Percentiles rank a stretch among this genome's conserved stretches.
These are phyloP conservation scores for Nitzschia sp. DNA, from an alignment of 108 stramenopile genomes.

Conservation along the genomic window DNA sequence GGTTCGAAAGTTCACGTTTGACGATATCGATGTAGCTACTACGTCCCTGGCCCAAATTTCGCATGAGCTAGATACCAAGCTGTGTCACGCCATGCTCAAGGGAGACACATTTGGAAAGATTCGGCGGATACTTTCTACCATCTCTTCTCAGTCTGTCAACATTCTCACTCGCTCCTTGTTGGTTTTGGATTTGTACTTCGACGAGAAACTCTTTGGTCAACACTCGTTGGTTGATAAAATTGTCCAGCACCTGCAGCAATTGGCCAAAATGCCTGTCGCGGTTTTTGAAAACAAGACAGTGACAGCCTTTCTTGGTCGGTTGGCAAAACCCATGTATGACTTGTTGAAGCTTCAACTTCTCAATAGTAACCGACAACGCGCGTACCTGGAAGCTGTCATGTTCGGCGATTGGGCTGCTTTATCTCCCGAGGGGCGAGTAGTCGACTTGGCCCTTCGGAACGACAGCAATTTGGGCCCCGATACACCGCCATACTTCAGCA, in stretches of 20 bases:
- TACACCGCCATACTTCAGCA: constrained; percentile 57
- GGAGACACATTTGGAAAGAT: constrained; percentile 59
- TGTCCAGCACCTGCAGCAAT: constrained; percentile 56
- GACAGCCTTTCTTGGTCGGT: constrained; percentile 50
- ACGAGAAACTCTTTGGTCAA: constrained; percentile 73
- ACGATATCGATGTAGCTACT: constrained; percentile 32
- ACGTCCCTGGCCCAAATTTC: constrained; percentile 36
- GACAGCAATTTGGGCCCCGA: constrained; percentile 33
- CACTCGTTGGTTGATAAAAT: constrained; percentile 52
- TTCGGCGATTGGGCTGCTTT: constrained; percentile 63
- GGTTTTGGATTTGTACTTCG: constrained; percentile 81
- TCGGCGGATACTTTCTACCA: constrained; percentile 49
- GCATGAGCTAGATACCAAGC: constrained; percentile 61
- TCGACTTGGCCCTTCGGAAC: constrained; percentile 51
- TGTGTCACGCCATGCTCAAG: constrained; percentile 56
- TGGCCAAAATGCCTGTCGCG: constrained; percentile 44
- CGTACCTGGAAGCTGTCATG: constrained; percentile 69
- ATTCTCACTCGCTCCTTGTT: constrained; percentile 71
- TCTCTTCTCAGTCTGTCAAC: constrained; percentile 54
- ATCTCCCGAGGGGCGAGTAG: constrained; percentile 54
- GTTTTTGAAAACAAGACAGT: constrained; percentile 31
- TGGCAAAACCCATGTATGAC: constrained; percentile 80
- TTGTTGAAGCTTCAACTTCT: constrained; percentile 63
- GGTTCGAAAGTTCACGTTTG: constrained; percentile 58
- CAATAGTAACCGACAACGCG: constrained; percentile 73